Evolutionary conservation across 2,329 filamentous ascomycete species (phyloP), one percentile per base, ranked within the genome.

Genomic region (Curvularia lunata): DNA sequence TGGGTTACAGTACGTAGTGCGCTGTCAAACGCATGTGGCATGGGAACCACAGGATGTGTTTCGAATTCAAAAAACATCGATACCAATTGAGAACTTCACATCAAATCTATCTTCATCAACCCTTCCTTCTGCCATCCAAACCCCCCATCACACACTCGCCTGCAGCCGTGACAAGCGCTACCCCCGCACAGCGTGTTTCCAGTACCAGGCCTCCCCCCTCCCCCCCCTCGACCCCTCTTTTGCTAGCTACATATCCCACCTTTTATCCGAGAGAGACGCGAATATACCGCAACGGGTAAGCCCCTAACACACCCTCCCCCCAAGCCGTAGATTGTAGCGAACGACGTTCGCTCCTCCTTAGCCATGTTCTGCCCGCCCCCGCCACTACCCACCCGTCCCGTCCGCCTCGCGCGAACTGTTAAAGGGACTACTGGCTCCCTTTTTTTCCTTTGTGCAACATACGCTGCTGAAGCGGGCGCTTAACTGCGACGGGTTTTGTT

Each of bases 241-340:
- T 30, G 25, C 25, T 30, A 30, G 28, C 32, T 16, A 16, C 12
- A 34, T n/a, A 5, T 16, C 10, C 28, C 28, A 30, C 28, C 28
- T 18, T 8, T 23, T 19, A 4, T 6, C 19, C 38, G 18, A 19
- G 13, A 46, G 21, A 27, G 28, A 2, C 9, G 10, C 25, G 38
- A 21, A 50, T 32, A 30, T 48, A 43, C 54, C 54, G 34, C 37
- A 43, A 52, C 40, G 40, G 54, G 54, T 42, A 54, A 46, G 45
- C 43, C 28, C 2, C 43, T 23, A 1, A 18, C 3, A 9, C 27
- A 34, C 54, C 28, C 8, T 9, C 28, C 10, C 8, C 7, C 8
- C 49, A 51, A 57, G 54, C 58, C 49, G 50, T 60, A 13, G 58
- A 60, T 60, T 60, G 49, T 53, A 53, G 48, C 49, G 54, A 60